Evolutionary conservation across 208 protist species (phyloP).

Genomic region (Balamuthia mandrillaris): DNA sequence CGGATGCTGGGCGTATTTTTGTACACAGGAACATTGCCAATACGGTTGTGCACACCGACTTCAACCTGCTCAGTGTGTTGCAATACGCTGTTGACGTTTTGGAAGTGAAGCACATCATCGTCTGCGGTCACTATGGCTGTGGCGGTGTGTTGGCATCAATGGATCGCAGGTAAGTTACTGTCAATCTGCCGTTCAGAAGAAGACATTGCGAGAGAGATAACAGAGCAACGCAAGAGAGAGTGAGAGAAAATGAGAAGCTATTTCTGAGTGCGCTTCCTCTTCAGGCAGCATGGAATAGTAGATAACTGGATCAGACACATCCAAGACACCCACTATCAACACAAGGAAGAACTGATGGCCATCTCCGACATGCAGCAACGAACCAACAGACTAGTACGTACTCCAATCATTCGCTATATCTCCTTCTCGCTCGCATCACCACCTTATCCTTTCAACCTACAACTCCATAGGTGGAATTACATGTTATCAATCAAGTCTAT

Average conservation of each 20-base stretch:
- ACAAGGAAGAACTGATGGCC: slow-evolving; percentile 42
- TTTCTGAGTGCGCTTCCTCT: too few relatives aligned
- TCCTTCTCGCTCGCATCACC: neutral
- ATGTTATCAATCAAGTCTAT: neutral
- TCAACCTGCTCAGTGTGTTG: slow-evolving; percentile 84
- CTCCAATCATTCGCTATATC: slow-evolving; percentile 54
- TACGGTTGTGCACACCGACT: slow-evolving; percentile 81
- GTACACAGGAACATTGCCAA: slow-evolving; percentile 92
- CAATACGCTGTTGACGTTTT: slow-evolving; percentile 89
- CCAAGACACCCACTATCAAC: slow-evolving; percentile 44
- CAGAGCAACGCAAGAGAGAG: too few relatives aligned
- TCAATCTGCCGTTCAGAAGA: too few relatives aligned
- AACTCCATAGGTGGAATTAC: neutral
- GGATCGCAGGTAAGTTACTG: too few relatives aligned
- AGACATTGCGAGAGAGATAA: too few relatives aligned
- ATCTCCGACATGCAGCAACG: slow-evolving; percentile 6
- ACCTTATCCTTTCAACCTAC: neutral
- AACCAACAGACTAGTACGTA: slow-evolving; percentile 26
- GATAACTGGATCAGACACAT: slow-evolving; percentile 59
- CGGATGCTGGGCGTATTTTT: slow-evolving; percentile 86
- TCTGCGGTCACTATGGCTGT: slow-evolving; percentile 89
- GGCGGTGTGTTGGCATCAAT: slow-evolving; percentile 77
- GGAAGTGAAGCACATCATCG: slow-evolving; percentile 85
- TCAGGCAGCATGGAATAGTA: slow-evolving; percentile 40
- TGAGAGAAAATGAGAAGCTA: too few relatives aligned